These are phyloP conservation scores for Naganishia vaughanmartiniae DNA, from an alignment of 768 basidiomycete genomes.

Conservation along the genomic window DNA sequence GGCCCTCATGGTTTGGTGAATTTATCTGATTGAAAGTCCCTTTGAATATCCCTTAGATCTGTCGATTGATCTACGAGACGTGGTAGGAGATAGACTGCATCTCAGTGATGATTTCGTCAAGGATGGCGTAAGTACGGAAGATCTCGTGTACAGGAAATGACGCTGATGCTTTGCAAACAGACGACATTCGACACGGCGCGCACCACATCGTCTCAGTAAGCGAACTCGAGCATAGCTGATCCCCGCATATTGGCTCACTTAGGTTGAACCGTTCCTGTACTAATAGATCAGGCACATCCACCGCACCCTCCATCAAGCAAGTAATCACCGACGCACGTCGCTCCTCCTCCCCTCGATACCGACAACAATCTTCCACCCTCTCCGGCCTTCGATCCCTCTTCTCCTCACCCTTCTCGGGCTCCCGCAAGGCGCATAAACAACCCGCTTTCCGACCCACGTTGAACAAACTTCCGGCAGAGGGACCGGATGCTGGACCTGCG, in stretches of 20 bases:
- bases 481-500: slow-evolving; percentile 62
- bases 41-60: slow-evolving; percentile 59
- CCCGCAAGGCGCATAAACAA: slow-evolving; percentile 13
- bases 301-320: slow-evolving; percentile 41
- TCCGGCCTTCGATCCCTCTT: slow-evolving; percentile 42
- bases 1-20: neutral
- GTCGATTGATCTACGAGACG: slow-evolving; percentile 84
- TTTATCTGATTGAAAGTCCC: neutral
- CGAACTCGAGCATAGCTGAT: slow-evolving; percentile 54
- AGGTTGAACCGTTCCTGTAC: too few species aligned
- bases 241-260: neutral
- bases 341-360: neutral
- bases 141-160: slow-evolving; percentile 22
- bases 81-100: slow-evolving; percentile 85
- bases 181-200: slow-evolving; percentile 71
- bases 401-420: slow-evolving; percentile 27
- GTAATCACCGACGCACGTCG: slow-evolving; percentile 38
- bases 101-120: slow-evolving; percentile 74
- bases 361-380: slow-evolving; percentile 32
- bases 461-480: slow-evolving; percentile 55
- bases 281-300: slow-evolving; percentile 25
- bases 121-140: slow-evolving; percentile 64
- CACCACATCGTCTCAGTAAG: slow-evolving; percentile 57
- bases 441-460: slow-evolving; percentile 56
- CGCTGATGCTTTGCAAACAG: neutral